These are phyloP conservation scores for Phytopythium mirpurense DNA, from an alignment of 352 stramenopile genomes.

Conservation along the genomic window DNA sequence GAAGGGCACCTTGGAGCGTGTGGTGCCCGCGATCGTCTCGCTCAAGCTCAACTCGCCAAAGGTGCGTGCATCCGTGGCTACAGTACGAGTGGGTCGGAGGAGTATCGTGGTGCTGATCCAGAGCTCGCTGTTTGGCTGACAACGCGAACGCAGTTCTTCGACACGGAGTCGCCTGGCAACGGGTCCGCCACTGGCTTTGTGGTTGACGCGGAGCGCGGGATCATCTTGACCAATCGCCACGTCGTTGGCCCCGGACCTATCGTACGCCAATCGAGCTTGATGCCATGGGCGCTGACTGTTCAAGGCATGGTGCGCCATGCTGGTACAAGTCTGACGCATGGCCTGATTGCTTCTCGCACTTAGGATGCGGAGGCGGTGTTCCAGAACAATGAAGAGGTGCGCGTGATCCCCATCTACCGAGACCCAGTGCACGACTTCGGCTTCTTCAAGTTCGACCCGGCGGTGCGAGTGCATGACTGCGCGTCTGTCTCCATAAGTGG, in stretches of 20 bases:
- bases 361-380: constrained; percentile 89
- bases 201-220: constrained; percentile 86
- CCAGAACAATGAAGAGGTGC: constrained; percentile 93
- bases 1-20: constrained; percentile 81
- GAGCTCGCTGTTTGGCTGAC: constrained; percentile 10
- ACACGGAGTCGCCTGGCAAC: constrained; percentile 85
- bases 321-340: no score
- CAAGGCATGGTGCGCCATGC: no score
- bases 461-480: constrained; percentile 19
- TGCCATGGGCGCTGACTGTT: no score
- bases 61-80: constrained; percentile 17
- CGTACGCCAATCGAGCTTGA: no score
- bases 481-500: neutral
- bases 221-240: constrained; percentile 93
- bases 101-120: constrained; percentile 4
- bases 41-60: constrained; percentile 88
- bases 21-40: constrained; percentile 82
- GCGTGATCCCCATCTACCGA: constrained; percentile 88
- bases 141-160: constrained; percentile 67
- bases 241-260: constrained; percentile 85
- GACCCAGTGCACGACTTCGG: constrained; percentile 94
- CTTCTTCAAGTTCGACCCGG: constrained; percentile 88
- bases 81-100: neutral
- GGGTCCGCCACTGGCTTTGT: constrained; percentile 91
- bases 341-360: neutral